Evolutionary conservation across 148 eudicot species (phyloP).

Genomic region (Chenopodium album): DNA sequence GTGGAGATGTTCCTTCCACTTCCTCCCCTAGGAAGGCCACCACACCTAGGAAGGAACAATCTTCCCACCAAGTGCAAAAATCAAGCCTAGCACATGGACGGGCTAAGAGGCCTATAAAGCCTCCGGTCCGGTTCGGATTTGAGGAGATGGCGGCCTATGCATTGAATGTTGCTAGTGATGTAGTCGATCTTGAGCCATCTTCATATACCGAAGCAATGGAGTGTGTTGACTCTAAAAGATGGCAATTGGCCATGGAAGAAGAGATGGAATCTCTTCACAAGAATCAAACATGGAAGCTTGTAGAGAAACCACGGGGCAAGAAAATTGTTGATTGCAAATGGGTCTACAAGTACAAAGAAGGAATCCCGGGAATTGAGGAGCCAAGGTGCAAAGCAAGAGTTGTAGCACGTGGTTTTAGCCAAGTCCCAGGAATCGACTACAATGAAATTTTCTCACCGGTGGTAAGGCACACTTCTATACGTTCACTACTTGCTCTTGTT

Average conservation of each 20-base stretch:
- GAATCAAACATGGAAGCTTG: neutral
- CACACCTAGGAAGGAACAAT: neutral
- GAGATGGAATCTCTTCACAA: neutral
- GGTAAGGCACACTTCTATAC: neutral
- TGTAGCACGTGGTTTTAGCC: neutral
- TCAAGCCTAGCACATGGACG: too few relatives aligned
- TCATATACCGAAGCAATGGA: neutral
- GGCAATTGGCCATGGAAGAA: neutral
- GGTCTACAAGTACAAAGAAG: neutral
- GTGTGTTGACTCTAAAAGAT: neutral
- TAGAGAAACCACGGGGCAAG: neutral
- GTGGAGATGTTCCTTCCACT: neutral
- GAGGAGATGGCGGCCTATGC: neutral
- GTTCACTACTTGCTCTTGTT: neutral
- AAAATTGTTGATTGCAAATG: neutral
- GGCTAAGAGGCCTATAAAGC: neutral
- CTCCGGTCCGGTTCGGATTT: neutral
- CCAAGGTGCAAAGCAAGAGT: neutral
- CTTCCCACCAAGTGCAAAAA: too few relatives aligned
- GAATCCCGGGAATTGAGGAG: neutral
- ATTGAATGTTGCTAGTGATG: neutral
- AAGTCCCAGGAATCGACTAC: neutral
- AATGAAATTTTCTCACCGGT: neutral
- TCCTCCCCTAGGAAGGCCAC: constrained; percentile 1
- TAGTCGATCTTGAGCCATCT: neutral